Evolutionary conservation across 208 protist species (phyloP).

Genomic region (Acanthamoeba triangularis): DNA sequence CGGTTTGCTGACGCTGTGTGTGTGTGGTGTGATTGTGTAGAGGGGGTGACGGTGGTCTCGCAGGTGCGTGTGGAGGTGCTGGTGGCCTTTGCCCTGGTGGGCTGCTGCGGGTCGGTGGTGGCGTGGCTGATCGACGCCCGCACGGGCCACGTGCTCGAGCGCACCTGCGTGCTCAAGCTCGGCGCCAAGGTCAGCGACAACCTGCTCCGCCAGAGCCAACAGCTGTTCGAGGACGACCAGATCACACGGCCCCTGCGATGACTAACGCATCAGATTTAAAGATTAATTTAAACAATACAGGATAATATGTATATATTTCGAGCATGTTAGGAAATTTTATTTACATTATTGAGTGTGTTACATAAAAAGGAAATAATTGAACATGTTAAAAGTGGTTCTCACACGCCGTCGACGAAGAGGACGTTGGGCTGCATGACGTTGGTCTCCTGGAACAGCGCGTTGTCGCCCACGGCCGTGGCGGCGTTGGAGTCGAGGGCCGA

Average conservation of each 20-base stretch:
- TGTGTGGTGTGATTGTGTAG: background rate
- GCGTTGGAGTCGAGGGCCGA: background rate
- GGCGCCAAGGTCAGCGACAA: background rate
- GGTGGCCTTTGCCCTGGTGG: background rate
- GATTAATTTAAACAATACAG: no score
- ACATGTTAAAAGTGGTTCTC: no score
- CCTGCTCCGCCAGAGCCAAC: background rate
- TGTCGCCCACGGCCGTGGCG: background rate
- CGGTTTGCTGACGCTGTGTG: background rate
- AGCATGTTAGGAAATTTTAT: no score
- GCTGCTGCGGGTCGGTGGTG: background rate
- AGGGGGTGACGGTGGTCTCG: background rate
- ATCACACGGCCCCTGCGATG: background rate
- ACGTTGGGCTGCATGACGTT: background rate
- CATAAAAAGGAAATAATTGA: no score
- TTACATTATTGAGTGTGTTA: no score
- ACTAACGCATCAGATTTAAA: no score
- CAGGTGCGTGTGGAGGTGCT: background rate
- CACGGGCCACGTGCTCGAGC: background rate
- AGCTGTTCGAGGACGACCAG: background rate
- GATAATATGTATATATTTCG: no score
- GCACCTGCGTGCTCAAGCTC: constrained; percentile 26
- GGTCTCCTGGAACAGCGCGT: background rate
- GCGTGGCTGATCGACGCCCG: background rate
- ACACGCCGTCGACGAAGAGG: background rate